Conservation (phyloP, 768 basidiomycete species). For the Nidularia sp. region DNA sequence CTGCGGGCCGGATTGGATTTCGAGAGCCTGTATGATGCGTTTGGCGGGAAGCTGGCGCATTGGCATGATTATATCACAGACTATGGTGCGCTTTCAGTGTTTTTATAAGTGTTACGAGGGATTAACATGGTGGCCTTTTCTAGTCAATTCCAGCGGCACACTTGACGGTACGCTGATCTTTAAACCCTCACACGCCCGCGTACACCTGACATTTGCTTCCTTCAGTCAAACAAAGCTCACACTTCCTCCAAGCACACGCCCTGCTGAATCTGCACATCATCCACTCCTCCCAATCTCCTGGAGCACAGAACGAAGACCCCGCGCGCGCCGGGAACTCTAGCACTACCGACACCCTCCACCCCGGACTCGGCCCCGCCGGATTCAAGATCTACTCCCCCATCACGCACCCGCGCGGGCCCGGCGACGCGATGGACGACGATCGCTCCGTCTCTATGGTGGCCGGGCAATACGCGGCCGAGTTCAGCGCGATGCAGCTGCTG, state of each 20-base stretch:
- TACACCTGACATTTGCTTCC: slow-evolving; percentile 2
- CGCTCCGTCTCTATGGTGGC: slow-evolving; percentile 27
- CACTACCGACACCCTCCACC: slow-evolving; percentile 49
- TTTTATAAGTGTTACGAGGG: neutral
- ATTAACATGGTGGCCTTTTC: neutral
- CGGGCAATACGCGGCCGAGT: slow-evolving; percentile 56
- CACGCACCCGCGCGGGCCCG: slow-evolving; percentile 23
- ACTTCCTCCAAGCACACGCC: slow-evolving; percentile 83
- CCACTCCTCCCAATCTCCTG: slow-evolving; percentile 65
- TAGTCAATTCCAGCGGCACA: slow-evolving; percentile 73
- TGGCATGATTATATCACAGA: slow-evolving; percentile 80
- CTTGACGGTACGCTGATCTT: slow-evolving; percentile 51
- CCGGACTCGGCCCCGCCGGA: slow-evolving; percentile 55
- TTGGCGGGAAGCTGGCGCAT: slow-evolving; percentile 82
- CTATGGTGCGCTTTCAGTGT: slow-evolving; percentile 41
- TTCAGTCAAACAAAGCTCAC: slow-evolving; percentile 72
- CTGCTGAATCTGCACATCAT: slow-evolving; percentile 85
- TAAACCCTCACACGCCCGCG: neutral
- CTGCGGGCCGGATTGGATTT: slow-evolving; percentile 56
- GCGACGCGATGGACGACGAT: slow-evolving; percentile 14
- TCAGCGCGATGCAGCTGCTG: slow-evolving; percentile 75
- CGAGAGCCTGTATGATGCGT: slow-evolving; percentile 70
- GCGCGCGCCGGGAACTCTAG: slow-evolving; percentile 28
- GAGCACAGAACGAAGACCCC: slow-evolving; percentile 19
- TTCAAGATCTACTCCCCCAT: slow-evolving; percentile 57